phyloP scores from a whole-genome alignment of 306 rosid genomes.

The Vigna nakashimae region DNA sequence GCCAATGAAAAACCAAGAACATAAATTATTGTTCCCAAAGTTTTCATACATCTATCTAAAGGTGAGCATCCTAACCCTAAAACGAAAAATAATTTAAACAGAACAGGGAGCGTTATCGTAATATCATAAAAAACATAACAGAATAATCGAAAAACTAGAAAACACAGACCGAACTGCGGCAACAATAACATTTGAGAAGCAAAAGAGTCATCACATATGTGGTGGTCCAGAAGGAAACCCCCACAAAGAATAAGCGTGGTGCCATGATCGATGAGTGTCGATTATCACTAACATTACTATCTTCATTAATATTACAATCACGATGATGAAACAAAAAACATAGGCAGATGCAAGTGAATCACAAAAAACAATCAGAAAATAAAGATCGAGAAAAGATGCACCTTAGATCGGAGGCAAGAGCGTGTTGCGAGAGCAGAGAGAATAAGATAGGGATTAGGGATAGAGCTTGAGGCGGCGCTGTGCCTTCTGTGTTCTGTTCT shows the following conservation, averaged over 20 bases:
- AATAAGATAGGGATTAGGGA: neutral
- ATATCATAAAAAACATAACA: neutral
- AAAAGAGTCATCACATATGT: neutral
- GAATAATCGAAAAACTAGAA: neutral
- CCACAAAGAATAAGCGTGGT: neutral
- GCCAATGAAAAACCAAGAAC: neutral
- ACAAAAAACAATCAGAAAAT: neutral
- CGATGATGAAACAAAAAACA: neutral
- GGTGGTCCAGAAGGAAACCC: neutral
- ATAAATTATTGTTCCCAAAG: neutral
- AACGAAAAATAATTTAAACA: neutral
- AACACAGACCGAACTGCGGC: neutral
- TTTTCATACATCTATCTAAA: neutral
- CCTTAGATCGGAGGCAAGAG: constrained; percentile 18
- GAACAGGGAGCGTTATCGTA: neutral
- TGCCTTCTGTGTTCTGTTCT: neutral
- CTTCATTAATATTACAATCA: neutral
- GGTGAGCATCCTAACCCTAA: neutral
- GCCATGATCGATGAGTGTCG: neutral
- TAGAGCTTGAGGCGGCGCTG: constrained; percentile 14
- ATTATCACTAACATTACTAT: no score
- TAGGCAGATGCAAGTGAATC: neutral
- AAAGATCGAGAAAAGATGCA: neutral
- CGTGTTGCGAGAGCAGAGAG: no score
- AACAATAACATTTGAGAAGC: neutral